phyloP scores from a whole-genome alignment of 768 basidiomycete genomes.

The Favolaschia claudopus region DNA sequence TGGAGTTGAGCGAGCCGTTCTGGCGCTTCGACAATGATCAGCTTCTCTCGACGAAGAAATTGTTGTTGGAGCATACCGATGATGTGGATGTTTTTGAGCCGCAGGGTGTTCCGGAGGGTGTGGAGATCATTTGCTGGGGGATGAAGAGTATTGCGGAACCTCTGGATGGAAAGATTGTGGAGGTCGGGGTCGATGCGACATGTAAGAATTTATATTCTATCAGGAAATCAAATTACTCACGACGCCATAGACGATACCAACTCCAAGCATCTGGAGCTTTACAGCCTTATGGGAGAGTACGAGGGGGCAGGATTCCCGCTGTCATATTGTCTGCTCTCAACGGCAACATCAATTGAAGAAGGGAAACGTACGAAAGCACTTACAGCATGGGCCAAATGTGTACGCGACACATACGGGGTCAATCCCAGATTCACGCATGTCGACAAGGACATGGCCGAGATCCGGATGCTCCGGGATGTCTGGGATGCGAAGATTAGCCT shows the following conservation, averaged over 20 bases:
- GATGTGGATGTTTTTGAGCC: slow-evolving; percentile 7
- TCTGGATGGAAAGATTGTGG: slow-evolving; percentile 11
- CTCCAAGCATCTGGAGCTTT: slow-evolving; percentile 33
- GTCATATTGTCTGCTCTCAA: slow-evolving; percentile 32
- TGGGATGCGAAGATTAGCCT: slow-evolving; percentile 25
- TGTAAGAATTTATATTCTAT: slow-evolving; percentile 9
- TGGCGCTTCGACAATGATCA: slow-evolving; percentile 30
- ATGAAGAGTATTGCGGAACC: slow-evolving; percentile 21
- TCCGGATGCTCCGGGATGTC: slow-evolving; percentile 6
- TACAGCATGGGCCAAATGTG: slow-evolving; percentile 18
- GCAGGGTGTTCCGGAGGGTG: slow-evolving; percentile 18
- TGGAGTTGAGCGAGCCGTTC: slow-evolving; percentile 31
- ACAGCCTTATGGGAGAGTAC: slow-evolving; percentile 30
- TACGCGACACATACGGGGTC: slow-evolving; percentile 20
- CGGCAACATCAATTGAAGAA: slow-evolving; percentile 24
- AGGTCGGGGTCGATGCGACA: slow-evolving; percentile 25
- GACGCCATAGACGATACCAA: slow-evolving; percentile 24
- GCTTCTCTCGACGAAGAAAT: slow-evolving; percentile 5
- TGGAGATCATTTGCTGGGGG: slow-evolving; percentile 23
- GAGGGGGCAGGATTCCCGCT: slow-evolving; percentile 34
- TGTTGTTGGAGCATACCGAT: slow-evolving; percentile 2
- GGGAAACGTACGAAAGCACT: slow-evolving; percentile 30
- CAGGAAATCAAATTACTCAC: neutral
- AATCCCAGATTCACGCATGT: slow-evolving; percentile 17
- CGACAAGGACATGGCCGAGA: slow-evolving; percentile 31